phyloP scores from a whole-genome alignment of 257 asterid genomes.

The Nyctanthes arbortristis region DNA sequence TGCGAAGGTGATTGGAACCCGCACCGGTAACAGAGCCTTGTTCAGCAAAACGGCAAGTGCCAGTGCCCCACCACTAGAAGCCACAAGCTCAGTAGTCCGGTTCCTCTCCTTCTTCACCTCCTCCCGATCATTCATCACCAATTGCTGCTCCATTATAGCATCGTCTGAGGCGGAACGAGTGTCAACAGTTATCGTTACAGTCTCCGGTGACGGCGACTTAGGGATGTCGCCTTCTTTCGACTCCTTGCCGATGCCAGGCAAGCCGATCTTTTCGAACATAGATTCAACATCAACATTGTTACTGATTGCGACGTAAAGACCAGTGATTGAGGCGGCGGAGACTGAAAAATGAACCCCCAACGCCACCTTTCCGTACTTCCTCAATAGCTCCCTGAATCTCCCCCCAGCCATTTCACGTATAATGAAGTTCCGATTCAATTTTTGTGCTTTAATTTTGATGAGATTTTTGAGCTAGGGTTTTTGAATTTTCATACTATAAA shows the following conservation, averaged over 20 bases:
- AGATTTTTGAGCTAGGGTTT: neutral
- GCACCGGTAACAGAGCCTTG: constrained; percentile 85
- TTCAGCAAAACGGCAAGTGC: constrained; percentile 78
- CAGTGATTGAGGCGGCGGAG: constrained; percentile 77
- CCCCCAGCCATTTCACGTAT: constrained; percentile 43
- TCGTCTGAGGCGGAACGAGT: constrained; percentile 16
- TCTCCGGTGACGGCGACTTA: constrained; percentile 18
- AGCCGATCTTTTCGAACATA: constrained; percentile 65
- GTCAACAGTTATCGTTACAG: neutral
- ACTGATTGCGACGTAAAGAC: constrained; percentile 73
- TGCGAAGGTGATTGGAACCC: constrained; percentile 89
- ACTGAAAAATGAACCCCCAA: constrained; percentile 79
- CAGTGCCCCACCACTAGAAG: constrained; percentile 84
- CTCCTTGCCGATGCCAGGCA: constrained; percentile 42
- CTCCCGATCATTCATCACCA: no score
- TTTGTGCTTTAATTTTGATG: no score
- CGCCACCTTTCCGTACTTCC: constrained; percentile 87
- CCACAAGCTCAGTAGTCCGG: constrained; percentile 75
- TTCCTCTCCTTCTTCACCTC: constrained; percentile 55
- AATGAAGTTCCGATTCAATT: neutral
- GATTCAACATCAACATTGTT: constrained; percentile 89
- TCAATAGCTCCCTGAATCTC: constrained; percentile 67
- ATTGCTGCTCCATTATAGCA: constrained; percentile 15
- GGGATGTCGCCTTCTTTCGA: constrained; percentile 16
- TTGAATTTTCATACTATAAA: neutral